Percentiles rank a stretch among this genome's conserved stretches.
Conservation (phyloP, 768 basidiomycete genomes). For the Lentinula sp. region DNA sequence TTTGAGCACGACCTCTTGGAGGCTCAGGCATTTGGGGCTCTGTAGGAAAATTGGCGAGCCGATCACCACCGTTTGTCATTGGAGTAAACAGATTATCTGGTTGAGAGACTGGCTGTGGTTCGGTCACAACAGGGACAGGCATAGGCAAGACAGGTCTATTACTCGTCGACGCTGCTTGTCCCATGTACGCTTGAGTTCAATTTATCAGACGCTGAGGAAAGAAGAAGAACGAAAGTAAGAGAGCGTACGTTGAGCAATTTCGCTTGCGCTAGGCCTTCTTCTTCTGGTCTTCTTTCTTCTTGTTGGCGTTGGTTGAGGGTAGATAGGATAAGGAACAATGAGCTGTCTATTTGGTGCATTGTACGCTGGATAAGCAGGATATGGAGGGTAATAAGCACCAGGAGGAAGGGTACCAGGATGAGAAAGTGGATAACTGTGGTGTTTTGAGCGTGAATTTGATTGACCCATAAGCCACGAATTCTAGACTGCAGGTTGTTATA, state of each 20-base stretch:
- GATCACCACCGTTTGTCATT: not conserved
- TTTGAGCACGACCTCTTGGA: slow-evolving; percentile 2
- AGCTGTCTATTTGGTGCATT: not conserved
- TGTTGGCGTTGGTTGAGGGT: not conserved
- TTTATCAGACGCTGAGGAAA: not conserved
- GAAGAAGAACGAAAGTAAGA: not conserved
- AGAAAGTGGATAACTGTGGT: not conserved
- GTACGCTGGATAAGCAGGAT: not conserved
- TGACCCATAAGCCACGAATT: not conserved
- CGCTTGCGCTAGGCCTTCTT: not conserved
- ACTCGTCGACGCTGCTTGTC: not conserved
- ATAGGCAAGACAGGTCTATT: not conserved
- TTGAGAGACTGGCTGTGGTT: not conserved
- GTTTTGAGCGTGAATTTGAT: not conserved
- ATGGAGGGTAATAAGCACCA: not conserved
- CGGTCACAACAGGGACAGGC: not conserved
- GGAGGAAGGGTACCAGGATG: not conserved
- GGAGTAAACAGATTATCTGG: not conserved
- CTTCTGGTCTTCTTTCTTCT: not conserved
- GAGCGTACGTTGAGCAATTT: not conserved
- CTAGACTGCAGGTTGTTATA: not conserved
- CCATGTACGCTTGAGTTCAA: not conserved
- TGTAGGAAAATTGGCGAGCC: slow-evolving; percentile 1
- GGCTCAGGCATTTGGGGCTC: not conserved
- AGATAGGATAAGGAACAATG: slow-evolving; percentile 1